These are phyloP conservation scores for Hypericum perforatum DNA, from an alignment of 345 rosid species.

Conservation along the genomic window DNA sequence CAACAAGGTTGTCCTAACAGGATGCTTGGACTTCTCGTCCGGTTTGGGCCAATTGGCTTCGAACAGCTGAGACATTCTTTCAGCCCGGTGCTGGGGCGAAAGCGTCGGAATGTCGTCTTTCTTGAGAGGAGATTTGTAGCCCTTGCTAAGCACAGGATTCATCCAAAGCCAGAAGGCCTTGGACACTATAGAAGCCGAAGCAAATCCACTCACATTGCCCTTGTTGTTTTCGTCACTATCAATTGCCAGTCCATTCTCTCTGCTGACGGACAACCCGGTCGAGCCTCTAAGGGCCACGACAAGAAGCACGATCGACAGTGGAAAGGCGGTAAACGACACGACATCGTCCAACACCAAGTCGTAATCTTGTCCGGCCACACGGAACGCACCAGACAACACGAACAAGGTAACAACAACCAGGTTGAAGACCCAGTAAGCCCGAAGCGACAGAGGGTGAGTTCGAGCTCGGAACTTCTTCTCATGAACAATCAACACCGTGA, in stretches of 20 bases:
- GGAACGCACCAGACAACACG: conserved; percentile 46
- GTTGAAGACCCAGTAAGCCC: conserved; percentile 49
- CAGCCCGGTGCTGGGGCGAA: conserved; percentile 72
- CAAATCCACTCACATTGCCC: conserved; percentile 42
- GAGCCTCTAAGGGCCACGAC: conserved; percentile 52
- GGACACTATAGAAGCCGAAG: conserved; percentile 61
- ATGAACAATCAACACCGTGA: conserved; percentile 55
- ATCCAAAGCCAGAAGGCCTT: conserved; percentile 86
- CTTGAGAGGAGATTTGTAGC: conserved; percentile 68
- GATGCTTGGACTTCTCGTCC: conserved; percentile 47
- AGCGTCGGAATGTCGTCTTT: conserved; percentile 63
- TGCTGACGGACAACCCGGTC: conserved; percentile 38
- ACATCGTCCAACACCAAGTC: conserved; percentile 45
- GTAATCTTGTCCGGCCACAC: conserved; percentile 22
- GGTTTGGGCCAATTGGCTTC: conserved; percentile 70
- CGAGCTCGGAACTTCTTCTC: conserved; percentile 56
- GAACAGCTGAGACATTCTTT: conserved; percentile 53
- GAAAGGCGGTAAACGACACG: conserved; percentile 39
- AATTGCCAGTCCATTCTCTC: conserved; percentile 24
- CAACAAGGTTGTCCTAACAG: conserved; percentile 55
- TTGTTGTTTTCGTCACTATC: conserved; percentile 26
- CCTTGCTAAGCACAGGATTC: conserved; percentile 70
- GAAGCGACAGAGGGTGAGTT: conserved; percentile 50
- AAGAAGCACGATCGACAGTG: conserved; percentile 44
- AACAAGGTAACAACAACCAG: conserved; percentile 39